Percentiles rank a stretch among this genome's conserved stretches.
Evolutionary conservation across 306 rosid species (phyloP).

Genomic region (Castanospermum australe): DNA sequence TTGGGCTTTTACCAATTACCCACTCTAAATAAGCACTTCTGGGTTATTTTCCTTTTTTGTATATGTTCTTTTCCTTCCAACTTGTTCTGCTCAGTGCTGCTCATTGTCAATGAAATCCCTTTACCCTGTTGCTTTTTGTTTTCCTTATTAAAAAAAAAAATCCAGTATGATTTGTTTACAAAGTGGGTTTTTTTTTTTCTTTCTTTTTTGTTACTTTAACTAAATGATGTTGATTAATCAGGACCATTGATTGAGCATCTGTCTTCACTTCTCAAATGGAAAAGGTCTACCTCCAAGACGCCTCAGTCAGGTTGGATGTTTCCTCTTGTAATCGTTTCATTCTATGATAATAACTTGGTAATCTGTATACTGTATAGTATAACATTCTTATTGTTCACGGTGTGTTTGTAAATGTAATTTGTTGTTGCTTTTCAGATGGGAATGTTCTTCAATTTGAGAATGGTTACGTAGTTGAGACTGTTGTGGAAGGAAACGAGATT

Average conservation of each 20-base stretch:
- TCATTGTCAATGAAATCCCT: neutral
- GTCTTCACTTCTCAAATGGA: constrained; percentile 83
- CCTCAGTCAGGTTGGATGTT: constrained; percentile 56
- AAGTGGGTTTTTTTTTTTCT: neutral
- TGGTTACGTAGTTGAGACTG: constrained; percentile 79
- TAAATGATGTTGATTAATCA: constrained; percentile 39
- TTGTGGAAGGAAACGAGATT: constrained; percentile 63
- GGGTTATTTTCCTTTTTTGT: neutral
- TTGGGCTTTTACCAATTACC: neutral
- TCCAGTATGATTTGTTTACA: neutral
- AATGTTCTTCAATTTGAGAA: constrained; percentile 65
- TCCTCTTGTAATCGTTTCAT: neutral
- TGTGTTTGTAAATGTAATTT: neutral
- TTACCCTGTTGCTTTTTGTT: neutral
- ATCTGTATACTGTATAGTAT: neutral
- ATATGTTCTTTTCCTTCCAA: neutral
- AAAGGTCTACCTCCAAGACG: constrained; percentile 67
- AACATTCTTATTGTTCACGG: neutral
- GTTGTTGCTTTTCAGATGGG: constrained; percentile 45
- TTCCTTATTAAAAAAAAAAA: too few species aligned
- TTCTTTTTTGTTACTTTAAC: neutral
- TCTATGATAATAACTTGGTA: neutral
- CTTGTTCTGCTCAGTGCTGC: neutral
- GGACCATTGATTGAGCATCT: constrained; percentile 82
- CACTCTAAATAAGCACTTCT: neutral